A percentile compares a stretch with the other conserved stretches of the same genome.
Evolutionary conservation across 108 stramenopile genomes (phyloP).

Genomic region (Cyclotella cryptica): DNA sequence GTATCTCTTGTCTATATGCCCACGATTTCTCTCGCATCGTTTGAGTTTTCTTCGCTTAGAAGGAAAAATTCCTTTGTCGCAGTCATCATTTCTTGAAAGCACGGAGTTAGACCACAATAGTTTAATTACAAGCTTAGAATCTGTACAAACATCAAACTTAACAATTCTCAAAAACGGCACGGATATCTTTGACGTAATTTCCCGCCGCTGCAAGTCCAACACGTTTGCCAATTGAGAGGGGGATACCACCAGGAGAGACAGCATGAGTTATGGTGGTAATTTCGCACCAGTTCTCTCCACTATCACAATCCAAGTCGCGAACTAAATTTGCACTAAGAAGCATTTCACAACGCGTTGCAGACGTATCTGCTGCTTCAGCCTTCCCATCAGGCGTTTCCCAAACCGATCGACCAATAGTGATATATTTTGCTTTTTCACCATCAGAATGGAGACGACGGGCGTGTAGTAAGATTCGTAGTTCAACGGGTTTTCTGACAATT

Average conservation of each 20-base stretch:
- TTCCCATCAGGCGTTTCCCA: conserved; percentile 62
- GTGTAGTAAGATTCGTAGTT: conserved; percentile 45
- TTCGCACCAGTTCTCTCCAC: conserved; percentile 43
- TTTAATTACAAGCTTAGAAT: neutral
- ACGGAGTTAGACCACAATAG: too few species aligned
- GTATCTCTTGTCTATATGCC: neutral
- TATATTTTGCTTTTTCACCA: conserved; percentile 38
- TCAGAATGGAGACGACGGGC: conserved; percentile 40
- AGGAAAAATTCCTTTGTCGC: too few species aligned
- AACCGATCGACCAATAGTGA: conserved; percentile 45
- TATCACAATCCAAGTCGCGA: conserved; percentile 32
- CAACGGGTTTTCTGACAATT: conserved; percentile 44
- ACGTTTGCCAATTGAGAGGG: conserved; percentile 48
- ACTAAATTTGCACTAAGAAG: conserved; percentile 52
- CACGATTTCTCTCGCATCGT: neutral
- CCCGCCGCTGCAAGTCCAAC: conserved; percentile 44
- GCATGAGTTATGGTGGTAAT: conserved; percentile 53
- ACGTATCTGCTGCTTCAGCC: conserved; percentile 21
- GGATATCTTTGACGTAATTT: conserved; percentile 63
- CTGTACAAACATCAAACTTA: conserved; percentile 6
- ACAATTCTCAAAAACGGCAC: conserved; percentile 47
- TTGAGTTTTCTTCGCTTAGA: neutral
- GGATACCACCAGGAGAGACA: conserved; percentile 44
- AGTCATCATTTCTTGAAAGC: too few species aligned
- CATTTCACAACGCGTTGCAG: conserved; percentile 56